phyloP scores from a whole-genome alignment of 2,329 filamentous ascomycete species.

The Arthrobotrys megalospora region DNA sequence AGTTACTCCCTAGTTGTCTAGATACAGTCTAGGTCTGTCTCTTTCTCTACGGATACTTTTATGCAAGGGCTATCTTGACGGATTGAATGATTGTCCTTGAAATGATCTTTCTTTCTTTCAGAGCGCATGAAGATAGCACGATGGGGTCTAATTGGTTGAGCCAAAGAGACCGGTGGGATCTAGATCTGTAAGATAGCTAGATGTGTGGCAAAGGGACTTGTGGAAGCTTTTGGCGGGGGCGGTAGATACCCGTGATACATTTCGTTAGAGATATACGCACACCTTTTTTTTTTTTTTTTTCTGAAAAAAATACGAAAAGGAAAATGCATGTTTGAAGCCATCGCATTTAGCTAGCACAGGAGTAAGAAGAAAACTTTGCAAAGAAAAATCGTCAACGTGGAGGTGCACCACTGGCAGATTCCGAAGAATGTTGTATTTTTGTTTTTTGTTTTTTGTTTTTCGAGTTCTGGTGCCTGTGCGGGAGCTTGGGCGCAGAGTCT shows the following conservation, averaged over 20 bases:
- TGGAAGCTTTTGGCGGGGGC: background rate
- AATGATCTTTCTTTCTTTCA: background rate
- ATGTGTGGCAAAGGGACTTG: slow-evolving; percentile 6
- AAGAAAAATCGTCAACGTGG: slow-evolving; percentile 1
- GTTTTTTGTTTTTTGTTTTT: slow-evolving; percentile 4
- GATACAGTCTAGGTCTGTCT: no score
- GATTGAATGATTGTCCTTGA: background rate
- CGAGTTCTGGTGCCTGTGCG: slow-evolving; percentile 8
- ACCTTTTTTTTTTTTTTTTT: no score
- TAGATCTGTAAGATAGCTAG: background rate
- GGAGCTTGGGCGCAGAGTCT: background rate
- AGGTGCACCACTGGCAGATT: slow-evolving; percentile 23
- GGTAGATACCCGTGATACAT: no score
- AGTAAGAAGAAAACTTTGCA: no score
- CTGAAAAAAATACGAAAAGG: no score
- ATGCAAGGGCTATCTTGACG: no score
- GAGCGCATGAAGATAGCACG: background rate
- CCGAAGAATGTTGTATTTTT: slow-evolving; percentile 33
- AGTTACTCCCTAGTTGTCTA: no score
- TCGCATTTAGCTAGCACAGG: no score
- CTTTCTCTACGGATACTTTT: no score
- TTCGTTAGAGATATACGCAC: no score
- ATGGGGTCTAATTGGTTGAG: background rate
- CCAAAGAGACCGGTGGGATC: background rate
- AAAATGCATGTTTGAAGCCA: no score